phyloP scores from a whole-genome alignment of 257 asterid species.

The Salvia hispanica region DNA sequence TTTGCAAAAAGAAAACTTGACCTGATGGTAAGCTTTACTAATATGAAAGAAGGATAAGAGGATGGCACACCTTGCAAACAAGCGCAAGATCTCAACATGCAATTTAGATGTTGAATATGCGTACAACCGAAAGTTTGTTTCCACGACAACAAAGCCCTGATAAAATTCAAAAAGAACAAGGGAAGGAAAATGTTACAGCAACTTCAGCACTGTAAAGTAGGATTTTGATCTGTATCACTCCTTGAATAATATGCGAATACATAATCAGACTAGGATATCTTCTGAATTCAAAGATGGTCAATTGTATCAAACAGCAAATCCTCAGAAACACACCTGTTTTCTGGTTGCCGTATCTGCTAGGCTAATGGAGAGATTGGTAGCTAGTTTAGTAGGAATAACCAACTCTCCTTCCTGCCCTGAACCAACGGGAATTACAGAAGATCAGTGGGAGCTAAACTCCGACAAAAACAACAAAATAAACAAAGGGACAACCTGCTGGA shows the following conservation, averaged over 20 bases:
- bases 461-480: conserved; percentile 10
- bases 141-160: conserved; percentile 96
- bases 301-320: conserved; percentile 16
- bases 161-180: conserved; percentile 18
- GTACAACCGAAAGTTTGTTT: conserved; percentile 90
- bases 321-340: conserved; percentile 61
- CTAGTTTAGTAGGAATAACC: conserved; percentile 96
- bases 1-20: no score
- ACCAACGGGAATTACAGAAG: conserved; percentile 34
- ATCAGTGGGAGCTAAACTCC: conserved; percentile 21
- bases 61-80: conserved; percentile 72
- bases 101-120: conserved; percentile 91
- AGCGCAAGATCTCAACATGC: conserved; percentile 91
- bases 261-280: conserved; percentile 11
- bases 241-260: neutral
- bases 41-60: neutral
- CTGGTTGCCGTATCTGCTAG: conserved; percentile 87
- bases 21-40: conserved; percentile 1
- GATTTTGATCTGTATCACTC: conserved; percentile 10
- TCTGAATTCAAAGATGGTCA: conserved; percentile 11
- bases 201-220: conserved; percentile 21
- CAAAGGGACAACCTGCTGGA: conserved; percentile 76
- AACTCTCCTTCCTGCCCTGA: conserved; percentile 90
- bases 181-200: neutral
- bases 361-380: conserved; percentile 94